A percentile compares a stretch with the other conserved stretches of the same genome.
Conservation (phyloP, 768 basidiomycete species). For the Boletus subparvulus region DNA sequence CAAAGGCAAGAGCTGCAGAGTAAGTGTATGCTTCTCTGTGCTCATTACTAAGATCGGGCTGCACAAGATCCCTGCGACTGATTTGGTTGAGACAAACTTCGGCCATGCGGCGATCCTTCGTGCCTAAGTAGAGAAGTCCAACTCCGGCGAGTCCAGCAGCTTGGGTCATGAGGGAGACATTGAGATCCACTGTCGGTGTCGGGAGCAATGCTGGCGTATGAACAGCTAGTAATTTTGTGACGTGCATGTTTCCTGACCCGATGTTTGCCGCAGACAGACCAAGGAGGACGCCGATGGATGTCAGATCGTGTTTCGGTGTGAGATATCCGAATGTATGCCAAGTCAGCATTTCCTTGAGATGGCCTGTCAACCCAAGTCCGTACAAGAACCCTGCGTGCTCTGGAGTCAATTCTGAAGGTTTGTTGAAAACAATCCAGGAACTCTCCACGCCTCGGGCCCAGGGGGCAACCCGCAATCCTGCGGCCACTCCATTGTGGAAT, state of each 20-base stretch:
- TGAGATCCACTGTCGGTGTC: slow-evolving; percentile 81
- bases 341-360: slow-evolving; percentile 83
- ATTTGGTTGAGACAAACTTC: slow-evolving; percentile 89
- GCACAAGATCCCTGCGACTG: slow-evolving; percentile 70
- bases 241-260: slow-evolving; percentile 80
- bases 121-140: slow-evolving; percentile 88
- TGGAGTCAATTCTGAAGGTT: slow-evolving; percentile 84
- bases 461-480: slow-evolving; percentile 80
- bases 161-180: slow-evolving; percentile 87
- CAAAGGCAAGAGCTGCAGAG: slow-evolving; percentile 86
- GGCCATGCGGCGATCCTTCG: slow-evolving; percentile 85
- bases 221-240: slow-evolving; percentile 88
- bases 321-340: slow-evolving; percentile 97
- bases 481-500: slow-evolving; percentile 96
- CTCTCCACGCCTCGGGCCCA: slow-evolving; percentile 78
- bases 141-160: slow-evolving; percentile 85
- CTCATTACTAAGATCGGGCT: slow-evolving; percentile 82
- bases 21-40: slow-evolving; percentile 92
- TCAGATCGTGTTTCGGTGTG: slow-evolving; percentile 94
- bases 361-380: slow-evolving; percentile 89
- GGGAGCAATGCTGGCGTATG: slow-evolving; percentile 94
- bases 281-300: slow-evolving; percentile 88
- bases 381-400: slow-evolving; percentile 97
- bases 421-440: slow-evolving; percentile 96
- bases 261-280: slow-evolving; percentile 92